Evolutionary conservation across 306 rosid genomes (phyloP), one percentile per base, ranked within the genome.

Genomic region (Trifolium subterraneum): DNA sequence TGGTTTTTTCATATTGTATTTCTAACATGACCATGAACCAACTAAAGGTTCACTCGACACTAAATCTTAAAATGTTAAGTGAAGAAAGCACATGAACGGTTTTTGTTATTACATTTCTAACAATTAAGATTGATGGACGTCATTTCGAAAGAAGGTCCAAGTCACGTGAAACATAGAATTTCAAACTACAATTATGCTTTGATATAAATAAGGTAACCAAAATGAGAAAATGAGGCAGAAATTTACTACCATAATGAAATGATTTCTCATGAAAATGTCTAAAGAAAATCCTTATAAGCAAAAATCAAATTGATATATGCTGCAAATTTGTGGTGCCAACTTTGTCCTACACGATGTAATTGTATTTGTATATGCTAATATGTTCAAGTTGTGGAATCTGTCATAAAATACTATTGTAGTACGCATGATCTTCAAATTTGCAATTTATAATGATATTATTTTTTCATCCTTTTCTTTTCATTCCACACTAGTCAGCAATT

Each of bases 381-480:
- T 8, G 13, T 29, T 60, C 41, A 23, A 2, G 20, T 60, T 60
- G 64, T 58, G 36, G 16, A 25, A 58, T 60, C 9, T 60, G 65
- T 31, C 42, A 60, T 60, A 60, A 59, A 29, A 60, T 56, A 23
- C 63, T 56, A 25, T 56, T 9, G 8, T 12, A 56, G 35, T 23
- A 23, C n/a, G 1, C 63, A 22, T 25, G 38, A 29, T 60, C 19
- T 15, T 60, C 65, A 29, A 27, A 60, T 6, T 60, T 29, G 20
- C 65, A 60, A 31, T 29, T 60, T 60, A 29, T 60, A 60, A 60
- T 29, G 41, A 60, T 60, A 60, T 60, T 19, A 52, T 20, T 54
- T 60, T 58, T 60, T 29, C 11, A 11, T 27, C 22, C 13, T 60
- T 60, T 29, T 31, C 42, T 60, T 60, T 60, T 60, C 13, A 31